Conservation (phyloP, 371 early-diverging fungal genomes). For the Rhizopus microsporus region DNA sequence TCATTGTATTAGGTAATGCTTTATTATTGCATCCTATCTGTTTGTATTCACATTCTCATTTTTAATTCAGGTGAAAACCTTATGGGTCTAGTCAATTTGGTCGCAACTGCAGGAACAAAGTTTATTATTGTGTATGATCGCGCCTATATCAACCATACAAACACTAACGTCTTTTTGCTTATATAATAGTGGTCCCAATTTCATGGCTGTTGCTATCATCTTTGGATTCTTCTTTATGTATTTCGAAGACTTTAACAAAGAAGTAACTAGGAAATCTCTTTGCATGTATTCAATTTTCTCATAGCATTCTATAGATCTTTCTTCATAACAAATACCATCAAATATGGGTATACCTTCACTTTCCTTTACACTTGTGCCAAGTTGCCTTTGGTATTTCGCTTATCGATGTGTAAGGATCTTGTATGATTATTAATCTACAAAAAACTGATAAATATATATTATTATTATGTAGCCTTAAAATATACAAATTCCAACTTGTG, state of each 20-base stretch:
- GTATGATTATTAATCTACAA: neutral
- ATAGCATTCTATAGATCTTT: conserved; percentile 27
- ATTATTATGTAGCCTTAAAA: conserved; percentile 28
- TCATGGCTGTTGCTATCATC: conserved; percentile 53
- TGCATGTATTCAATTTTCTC: neutral
- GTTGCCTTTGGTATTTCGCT: conserved; percentile 54
- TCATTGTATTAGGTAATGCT: conserved; percentile 54
- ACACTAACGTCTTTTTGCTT: conserved; percentile 4
- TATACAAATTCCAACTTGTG: conserved; percentile 37
- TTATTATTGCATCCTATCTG: neutral
- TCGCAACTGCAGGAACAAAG: conserved; percentile 36
- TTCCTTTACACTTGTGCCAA: conserved; percentile 59
- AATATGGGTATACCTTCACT: conserved; percentile 61
- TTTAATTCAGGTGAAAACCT: conserved; percentile 40
- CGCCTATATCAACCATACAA: neutral
- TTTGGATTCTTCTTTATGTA: conserved; percentile 59
- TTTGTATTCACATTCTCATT: neutral
- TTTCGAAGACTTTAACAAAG: conserved; percentile 55
- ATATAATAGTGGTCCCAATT: conserved; percentile 39
- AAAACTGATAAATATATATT: neutral
- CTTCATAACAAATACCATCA: conserved; percentile 51
- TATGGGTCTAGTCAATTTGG: conserved; percentile 46
- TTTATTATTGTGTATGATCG: conserved; percentile 33
- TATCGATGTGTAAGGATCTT: conserved; percentile 40
- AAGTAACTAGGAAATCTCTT: conserved; percentile 22